Conservation (phyloP, 1,139 yeast species). For the Blastobotrys buckinghamii region DNA sequence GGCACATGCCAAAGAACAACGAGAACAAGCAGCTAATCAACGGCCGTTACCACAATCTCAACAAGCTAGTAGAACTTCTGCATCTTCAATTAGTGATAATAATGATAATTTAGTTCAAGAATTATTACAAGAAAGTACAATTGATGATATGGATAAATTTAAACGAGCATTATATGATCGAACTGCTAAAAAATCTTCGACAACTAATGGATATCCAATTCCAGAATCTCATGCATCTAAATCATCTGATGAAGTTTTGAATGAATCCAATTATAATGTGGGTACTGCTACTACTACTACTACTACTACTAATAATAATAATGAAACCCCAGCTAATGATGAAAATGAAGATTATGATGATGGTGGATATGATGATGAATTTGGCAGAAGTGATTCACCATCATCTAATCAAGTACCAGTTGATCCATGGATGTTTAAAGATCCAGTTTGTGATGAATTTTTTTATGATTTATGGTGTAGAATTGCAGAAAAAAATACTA, state of each 20-base stretch:
- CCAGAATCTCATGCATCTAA: conserved; percentile 4
- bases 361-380: background rate
- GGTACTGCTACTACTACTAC: background rate
- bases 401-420: conserved; percentile 30
- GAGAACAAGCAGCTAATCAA: background rate
- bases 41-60: background rate
- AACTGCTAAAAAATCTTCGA: conserved; percentile 7
- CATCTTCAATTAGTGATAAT: conserved; percentile 1
- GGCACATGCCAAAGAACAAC: conserved; percentile 21
- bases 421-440: conserved; percentile 84
- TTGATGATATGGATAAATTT: conserved; percentile 17
- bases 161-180: conserved; percentile 20
- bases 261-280: background rate
- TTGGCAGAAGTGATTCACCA: background rate
- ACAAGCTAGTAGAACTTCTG: background rate
- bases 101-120: conserved; percentile 10
- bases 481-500: conserved; percentile 78
- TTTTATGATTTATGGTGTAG: conserved; percentile 87
- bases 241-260: background rate
- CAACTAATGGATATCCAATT: background rate
- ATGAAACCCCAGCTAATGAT: conserved; percentile 4
- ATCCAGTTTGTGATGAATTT: conserved; percentile 73
- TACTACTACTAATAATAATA: no score
- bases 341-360: conserved; percentile 10
- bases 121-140: conserved; percentile 11